Evolutionary conservation across 2,329 filamentous ascomycete genomes (phyloP).

Genomic region (Cordyceps cicadae): DNA sequence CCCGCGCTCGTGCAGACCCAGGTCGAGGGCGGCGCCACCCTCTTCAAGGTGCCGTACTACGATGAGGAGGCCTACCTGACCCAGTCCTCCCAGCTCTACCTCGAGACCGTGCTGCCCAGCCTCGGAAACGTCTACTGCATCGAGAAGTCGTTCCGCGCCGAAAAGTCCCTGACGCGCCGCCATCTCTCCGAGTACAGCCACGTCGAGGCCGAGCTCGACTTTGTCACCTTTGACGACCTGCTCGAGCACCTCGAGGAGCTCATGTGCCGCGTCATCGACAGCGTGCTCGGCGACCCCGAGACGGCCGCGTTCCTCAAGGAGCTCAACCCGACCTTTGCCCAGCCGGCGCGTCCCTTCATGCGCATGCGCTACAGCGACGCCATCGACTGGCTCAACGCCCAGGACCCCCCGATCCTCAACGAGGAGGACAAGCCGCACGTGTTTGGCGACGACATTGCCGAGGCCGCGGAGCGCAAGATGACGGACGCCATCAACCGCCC

Average conservation of each 20-base stretch:
- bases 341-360: constrained; percentile 76
- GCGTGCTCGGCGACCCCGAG: constrained; percentile 63
- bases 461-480: constrained; percentile 94
- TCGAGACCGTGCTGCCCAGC: constrained; percentile 86
- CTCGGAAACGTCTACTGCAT: constrained; percentile 96
- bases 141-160: constrained; percentile 96
- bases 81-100: constrained; percentile 93
- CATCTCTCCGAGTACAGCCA: constrained; percentile 96
- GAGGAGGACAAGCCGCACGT: constrained; percentile 83
- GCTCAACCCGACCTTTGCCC: constrained; percentile 84
- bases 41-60: constrained; percentile 88
- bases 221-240: constrained; percentile 85
- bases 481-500: constrained; percentile 92
- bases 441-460: constrained; percentile 96
- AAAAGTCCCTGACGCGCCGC: constrained; percentile 89
- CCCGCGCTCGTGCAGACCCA: constrained; percentile 92
- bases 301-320: constrained; percentile 67
- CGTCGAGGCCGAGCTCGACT: constrained; percentile 92
- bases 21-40: constrained; percentile 83
- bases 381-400: constrained; percentile 85
- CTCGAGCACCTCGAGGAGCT: constrained; percentile 79
- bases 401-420: constrained; percentile 73
- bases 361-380: constrained; percentile 94
- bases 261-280: constrained; percentile 76
- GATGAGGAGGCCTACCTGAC: constrained; percentile 86